Evolutionary conservation across 768 basidiomycete species (phyloP), one percentile per base, ranked within the genome.

Genomic region (Phaffia tasmanica): DNA sequence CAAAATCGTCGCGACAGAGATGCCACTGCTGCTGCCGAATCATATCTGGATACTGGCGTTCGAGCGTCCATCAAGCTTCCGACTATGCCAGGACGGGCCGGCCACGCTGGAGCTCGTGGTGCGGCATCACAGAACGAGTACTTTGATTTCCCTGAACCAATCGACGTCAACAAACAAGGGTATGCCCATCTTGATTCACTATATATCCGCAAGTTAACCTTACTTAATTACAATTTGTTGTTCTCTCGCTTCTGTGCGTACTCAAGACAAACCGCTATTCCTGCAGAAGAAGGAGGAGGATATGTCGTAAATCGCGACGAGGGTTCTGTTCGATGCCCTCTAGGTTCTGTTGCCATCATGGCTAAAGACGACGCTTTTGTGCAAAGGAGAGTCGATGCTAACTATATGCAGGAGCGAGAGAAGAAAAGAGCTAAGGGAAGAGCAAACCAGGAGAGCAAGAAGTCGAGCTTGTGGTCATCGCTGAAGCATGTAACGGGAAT

Each of bases 321-420:
- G 15, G 14, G 46, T n/a, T 61, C 57, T 46, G 3, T 27, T 27
- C 5, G 25, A 16, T 32, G 61, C 32, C 23, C 49, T n/a, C 21
- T 18, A 1, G 50, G 61, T n/a, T 30, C 30, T 0, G 50, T 30
- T 18, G 61, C 49, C 49, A 53, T 62, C 61, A 29, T 62, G 29
- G 61, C 61, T 32, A 32, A 46, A 21, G 49, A 50, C 15, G 48
- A 29, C 27, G 61, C 61, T 25, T 62, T 62, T 21, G 32, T 27
- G 27, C 50, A 50, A 46, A 62, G 35, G 35, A 42, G 11, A 11
- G 35, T 42, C 35, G 35, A 62, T 27, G 49, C 61, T 19, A 42
- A 51, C 49, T 62, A 30, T 27, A 62, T 62, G 48, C 49, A 62
- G 27, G 50, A 62, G 11, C 61, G 61, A 62, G 61, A 62, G 30